A percentile compares a stretch with the other conserved stretches of the same genome.
Conservation (phyloP, 345 rosid species). For the Leavenworthia alabamica region DNA sequence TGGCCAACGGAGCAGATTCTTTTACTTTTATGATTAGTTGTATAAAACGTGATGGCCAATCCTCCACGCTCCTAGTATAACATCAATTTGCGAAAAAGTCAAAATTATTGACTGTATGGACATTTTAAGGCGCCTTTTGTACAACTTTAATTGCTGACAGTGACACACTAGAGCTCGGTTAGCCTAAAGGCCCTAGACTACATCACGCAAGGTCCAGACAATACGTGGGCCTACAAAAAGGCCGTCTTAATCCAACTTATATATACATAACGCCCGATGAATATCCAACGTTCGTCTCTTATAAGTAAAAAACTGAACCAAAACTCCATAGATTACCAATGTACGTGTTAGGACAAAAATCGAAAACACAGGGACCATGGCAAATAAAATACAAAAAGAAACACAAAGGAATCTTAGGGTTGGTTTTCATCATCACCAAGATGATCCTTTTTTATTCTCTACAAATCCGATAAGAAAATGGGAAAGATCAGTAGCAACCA, state of each 20-base stretch:
- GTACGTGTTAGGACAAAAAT: no score
- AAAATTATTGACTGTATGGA: neutral
- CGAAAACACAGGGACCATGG: no score
- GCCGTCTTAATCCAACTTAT: neutral
- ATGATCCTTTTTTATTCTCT: slow-evolving; percentile 19
- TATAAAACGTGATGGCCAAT: neutral
- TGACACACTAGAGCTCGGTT: no score
- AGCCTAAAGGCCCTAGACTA: no score
- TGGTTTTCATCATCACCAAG: slow-evolving; percentile 12
- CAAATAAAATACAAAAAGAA: neutral
- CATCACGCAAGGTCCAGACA: neutral
- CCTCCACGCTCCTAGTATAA: neutral
- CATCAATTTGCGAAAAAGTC: neutral
- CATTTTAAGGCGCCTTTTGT: neutral
- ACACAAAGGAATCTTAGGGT: neutral
- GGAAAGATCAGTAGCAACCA: slow-evolving; percentile 10
- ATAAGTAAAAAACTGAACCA: neutral
- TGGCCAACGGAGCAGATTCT: no score
- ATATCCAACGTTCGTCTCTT: neutral
- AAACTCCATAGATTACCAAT: no score
- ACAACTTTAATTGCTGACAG: neutral
- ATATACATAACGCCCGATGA: neutral
- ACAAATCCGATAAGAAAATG: slow-evolving; percentile 17
- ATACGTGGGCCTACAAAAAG: neutral
- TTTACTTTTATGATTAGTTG: neutral